Conservation (phyloP, 148 eudicot species). For the Rhododendron vialii region DNA sequence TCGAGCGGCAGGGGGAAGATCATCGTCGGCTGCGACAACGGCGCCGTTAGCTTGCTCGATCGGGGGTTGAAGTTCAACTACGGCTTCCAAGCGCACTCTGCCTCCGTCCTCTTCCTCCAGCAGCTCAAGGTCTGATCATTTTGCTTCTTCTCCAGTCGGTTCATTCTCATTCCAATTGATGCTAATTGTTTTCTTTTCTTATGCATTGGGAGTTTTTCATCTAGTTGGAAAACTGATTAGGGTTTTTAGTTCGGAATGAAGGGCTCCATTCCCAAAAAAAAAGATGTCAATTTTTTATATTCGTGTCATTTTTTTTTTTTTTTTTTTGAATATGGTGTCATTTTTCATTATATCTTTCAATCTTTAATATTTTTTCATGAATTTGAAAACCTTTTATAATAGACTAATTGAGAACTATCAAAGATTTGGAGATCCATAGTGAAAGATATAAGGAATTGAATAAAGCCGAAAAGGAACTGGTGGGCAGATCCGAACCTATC, state of each 20-base stretch:
- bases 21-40: constrained; percentile 67
- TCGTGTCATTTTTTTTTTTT: background rate
- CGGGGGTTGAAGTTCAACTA: constrained; percentile 83
- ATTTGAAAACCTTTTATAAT: too few species aligned
- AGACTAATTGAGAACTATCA: too few species aligned
- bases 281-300: too few species aligned
- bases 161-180: constrained; percentile 4
- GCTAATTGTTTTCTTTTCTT: background rate
- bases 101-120: constrained; percentile 81
- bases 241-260: background rate
- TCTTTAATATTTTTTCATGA: too few species aligned
- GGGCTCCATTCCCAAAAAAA: background rate
- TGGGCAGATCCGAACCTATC: background rate
- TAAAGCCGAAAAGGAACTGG: background rate
- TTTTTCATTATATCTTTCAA: too few species aligned
- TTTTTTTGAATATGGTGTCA: too few species aligned
- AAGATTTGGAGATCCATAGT: too few species aligned
- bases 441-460: too few species aligned
- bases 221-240: background rate
- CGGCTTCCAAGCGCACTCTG: constrained; percentile 75
- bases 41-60: constrained; percentile 67
- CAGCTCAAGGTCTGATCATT: constrained; percentile 70
- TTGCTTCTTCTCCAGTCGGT: background rate
- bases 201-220: background rate
- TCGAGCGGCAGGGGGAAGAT: constrained; percentile 85